Percentiles rank a stretch among this genome's conserved stretches.
Evolutionary conservation across 352 stramenopile species (phyloP).

Genomic region (Aphanomyces astaci): DNA sequence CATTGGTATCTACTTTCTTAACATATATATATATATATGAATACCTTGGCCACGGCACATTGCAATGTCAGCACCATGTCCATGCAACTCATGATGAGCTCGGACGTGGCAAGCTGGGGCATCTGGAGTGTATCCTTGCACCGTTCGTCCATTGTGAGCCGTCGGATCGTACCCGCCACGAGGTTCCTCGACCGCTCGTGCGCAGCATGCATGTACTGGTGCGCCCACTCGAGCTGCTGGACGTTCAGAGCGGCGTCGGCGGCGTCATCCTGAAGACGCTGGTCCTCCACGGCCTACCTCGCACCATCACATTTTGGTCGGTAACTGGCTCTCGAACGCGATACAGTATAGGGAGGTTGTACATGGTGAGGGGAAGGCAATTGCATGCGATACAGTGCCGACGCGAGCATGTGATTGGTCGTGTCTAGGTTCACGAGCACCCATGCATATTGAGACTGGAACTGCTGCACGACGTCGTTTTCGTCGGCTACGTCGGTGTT

Average conservation of each 20-base stretch:
- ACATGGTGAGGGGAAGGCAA: background rate
- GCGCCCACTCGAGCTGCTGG: slow-evolving; percentile 14
- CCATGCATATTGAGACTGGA: slow-evolving; percentile 61
- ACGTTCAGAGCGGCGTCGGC: slow-evolving; percentile 7
- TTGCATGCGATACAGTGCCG: slow-evolving; percentile 54
- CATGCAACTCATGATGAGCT: slow-evolving; percentile 22
- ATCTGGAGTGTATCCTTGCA: background rate
- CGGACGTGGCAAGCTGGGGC: background rate
- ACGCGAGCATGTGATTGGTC: slow-evolving; percentile 51
- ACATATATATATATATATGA: too few species aligned
- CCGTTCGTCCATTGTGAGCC: slow-evolving; percentile 15
- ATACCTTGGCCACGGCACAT: slow-evolving; percentile 5
- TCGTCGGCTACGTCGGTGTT: background rate
- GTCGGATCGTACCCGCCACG: slow-evolving; percentile 4
- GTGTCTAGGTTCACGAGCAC: slow-evolving; percentile 52
- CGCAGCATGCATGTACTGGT: slow-evolving; percentile 14
- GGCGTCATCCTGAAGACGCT: background rate
- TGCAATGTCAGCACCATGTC: slow-evolving; percentile 21
- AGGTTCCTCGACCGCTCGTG: slow-evolving; percentile 11
- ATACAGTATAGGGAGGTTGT: background rate
- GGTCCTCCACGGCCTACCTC: too few species aligned
- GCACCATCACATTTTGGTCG: too few species aligned
- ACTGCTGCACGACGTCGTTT: background rate
- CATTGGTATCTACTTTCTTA: too few species aligned
- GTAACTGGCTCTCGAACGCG: too few species aligned